Percentiles rank a stretch among this genome's conserved stretches.
These are phyloP conservation scores for Saccharomyces hybrid DNA, from an alignment of 1,139 yeast species.

Conservation along the genomic window DNA sequence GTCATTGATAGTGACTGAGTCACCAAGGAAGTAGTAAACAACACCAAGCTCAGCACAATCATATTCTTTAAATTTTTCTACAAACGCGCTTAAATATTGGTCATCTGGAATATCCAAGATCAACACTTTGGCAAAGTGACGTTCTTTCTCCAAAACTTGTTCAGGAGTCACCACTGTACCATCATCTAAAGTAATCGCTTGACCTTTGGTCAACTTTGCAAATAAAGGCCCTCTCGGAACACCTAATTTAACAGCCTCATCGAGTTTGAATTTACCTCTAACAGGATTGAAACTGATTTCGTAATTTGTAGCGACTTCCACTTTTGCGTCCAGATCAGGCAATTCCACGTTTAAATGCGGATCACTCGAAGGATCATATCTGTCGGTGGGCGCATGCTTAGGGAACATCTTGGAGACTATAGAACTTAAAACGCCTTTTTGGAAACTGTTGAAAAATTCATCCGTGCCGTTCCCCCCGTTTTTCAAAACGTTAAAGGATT, in stretches of 20 bases:
- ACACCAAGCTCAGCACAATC: conserved; percentile 38
- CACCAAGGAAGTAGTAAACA: conserved; percentile 74
- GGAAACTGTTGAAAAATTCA: conserved; percentile 6
- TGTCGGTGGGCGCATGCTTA: conserved; percentile 24
- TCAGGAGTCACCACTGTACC: conserved; percentile 58
- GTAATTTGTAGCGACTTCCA: conserved; percentile 45
- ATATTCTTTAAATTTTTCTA: conserved; percentile 20
- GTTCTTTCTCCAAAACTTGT: conserved; percentile 63
- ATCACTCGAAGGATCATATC: conserved; percentile 31
- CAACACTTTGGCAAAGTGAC: conserved; percentile 51
- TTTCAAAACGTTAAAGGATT: conserved; percentile 38
- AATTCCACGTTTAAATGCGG: conserved; percentile 33
- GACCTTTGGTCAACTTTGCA: conserved; percentile 54
- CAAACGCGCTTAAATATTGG: conserved; percentile 37
- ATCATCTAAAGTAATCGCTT: conserved; percentile 47
- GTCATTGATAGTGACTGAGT: conserved; percentile 44
- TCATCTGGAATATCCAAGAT: conserved; percentile 66
- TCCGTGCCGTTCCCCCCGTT: not conserved
- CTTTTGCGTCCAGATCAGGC: conserved; percentile 21
- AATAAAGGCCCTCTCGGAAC: conserved; percentile 59
- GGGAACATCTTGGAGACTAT: conserved; percentile 42
- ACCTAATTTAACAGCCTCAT: conserved; percentile 60
- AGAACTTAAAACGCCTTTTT: conserved; percentile 15
- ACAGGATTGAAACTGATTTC: conserved; percentile 57
- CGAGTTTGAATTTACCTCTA: conserved; percentile 69